Conservation (phyloP, 148 eudicot genomes). For the Silene conica region DNA sequence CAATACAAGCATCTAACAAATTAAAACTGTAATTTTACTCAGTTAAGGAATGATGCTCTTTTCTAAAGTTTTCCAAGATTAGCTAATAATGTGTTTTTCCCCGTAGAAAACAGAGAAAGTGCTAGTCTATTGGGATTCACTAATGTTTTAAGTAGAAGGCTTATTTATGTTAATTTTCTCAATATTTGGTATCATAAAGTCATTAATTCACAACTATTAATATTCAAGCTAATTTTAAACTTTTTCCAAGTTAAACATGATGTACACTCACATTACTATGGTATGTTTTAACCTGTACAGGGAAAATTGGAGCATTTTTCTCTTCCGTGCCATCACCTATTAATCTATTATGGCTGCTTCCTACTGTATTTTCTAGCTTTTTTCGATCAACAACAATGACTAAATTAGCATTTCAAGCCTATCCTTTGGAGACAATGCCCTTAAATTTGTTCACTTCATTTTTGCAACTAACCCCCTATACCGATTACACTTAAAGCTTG, state of each 20-base stretch:
- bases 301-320: slow-evolving; percentile 75
- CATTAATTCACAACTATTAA: background rate
- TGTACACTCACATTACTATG: background rate
- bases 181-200: slow-evolving; percentile 40
- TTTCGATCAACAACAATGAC: no score
- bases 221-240: background rate
- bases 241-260: background rate
- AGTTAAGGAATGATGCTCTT: background rate
- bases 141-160: slow-evolving; percentile 71
- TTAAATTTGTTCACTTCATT: background rate
- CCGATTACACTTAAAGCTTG: slow-evolving; percentile 3
- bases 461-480: no score
- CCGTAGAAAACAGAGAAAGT: slow-evolving; percentile 65
- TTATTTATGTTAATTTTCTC: slow-evolving; percentile 74
- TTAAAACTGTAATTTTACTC: background rate
- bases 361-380: slow-evolving; percentile 51
- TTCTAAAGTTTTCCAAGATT: background rate
- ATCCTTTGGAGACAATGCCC: no score
- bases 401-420: no score
- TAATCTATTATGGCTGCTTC: slow-evolving; percentile 63
- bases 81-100: background rate
- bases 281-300: slow-evolving; percentile 28
- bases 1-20: no score
- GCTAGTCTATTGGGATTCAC: slow-evolving; percentile 76
- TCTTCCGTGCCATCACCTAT: slow-evolving; percentile 77